Conservation (phyloP, 257 asterid genomes). For the Mitragyna speciosa region DNA sequence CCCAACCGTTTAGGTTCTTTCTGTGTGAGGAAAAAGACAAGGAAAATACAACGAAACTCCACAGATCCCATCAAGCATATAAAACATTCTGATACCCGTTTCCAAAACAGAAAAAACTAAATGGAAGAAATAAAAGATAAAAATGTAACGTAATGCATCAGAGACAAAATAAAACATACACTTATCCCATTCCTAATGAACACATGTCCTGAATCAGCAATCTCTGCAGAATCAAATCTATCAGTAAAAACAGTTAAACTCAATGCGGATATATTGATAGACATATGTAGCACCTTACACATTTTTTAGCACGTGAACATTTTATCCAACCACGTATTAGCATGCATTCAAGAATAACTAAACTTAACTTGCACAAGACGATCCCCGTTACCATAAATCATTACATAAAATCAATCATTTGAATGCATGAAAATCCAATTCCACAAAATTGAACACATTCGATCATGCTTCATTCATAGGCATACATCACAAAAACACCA, state of each 20-base stretch:
- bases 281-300: neutral
- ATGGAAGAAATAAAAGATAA: neutral
- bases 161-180: neutral
- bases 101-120: neutral
- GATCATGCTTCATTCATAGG: neutral
- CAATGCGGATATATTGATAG: neutral
- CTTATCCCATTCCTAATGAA: neutral
- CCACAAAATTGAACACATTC: neutral
- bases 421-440: neutral
- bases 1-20: neutral
- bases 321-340: neutral
- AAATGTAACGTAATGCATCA: neutral
- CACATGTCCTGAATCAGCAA: neutral
- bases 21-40: neutral
- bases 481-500: neutral
- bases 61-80: neutral
- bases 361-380: neutral
- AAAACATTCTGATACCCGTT: neutral
- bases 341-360: neutral
- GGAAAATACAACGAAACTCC: neutral
- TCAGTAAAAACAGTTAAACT: neutral
- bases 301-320: neutral
- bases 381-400: neutral
- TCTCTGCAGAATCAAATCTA: neutral
- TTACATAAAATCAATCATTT: neutral